phyloP scores from a whole-genome alignment of 257 asterid species.

The Gentiana macrophylla region DNA sequence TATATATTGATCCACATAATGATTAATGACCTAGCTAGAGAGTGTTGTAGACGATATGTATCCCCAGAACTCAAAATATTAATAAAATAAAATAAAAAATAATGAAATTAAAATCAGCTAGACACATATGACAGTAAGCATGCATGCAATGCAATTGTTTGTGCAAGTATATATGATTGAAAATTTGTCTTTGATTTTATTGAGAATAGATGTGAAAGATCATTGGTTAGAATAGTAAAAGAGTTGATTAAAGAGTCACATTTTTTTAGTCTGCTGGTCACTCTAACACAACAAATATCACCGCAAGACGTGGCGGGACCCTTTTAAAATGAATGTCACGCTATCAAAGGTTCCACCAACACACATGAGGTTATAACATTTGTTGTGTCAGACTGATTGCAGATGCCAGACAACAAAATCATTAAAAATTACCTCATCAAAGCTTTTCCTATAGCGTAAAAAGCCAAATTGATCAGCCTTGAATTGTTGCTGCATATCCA shows the following conservation, averaged over 20 bases:
- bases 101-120: background rate
- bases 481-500: slow-evolving; percentile 65
- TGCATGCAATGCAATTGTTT: slow-evolving; percentile 5
- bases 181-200: background rate
- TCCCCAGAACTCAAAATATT: no score
- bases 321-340: no score
- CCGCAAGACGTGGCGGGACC: no score
- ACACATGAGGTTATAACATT: no score
- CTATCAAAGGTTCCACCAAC: no score
- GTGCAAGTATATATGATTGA: background rate
- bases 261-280: no score
- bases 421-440: slow-evolving; percentile 56
- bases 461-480: slow-evolving; percentile 65
- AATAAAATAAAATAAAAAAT: background rate
- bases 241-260: no score
- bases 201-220: background rate
- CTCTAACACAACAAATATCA: no score
- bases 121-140: slow-evolving; percentile 8
- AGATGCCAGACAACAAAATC: background rate
- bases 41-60: no score
- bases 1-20: no score
- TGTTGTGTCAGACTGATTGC: no score
- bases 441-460: slow-evolving; percentile 58
- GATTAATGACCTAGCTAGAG: no score
- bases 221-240: background rate